Conservation (phyloP, 2,329 filamentous ascomycete species). For the Cryphonectria nitschkei region DNA sequence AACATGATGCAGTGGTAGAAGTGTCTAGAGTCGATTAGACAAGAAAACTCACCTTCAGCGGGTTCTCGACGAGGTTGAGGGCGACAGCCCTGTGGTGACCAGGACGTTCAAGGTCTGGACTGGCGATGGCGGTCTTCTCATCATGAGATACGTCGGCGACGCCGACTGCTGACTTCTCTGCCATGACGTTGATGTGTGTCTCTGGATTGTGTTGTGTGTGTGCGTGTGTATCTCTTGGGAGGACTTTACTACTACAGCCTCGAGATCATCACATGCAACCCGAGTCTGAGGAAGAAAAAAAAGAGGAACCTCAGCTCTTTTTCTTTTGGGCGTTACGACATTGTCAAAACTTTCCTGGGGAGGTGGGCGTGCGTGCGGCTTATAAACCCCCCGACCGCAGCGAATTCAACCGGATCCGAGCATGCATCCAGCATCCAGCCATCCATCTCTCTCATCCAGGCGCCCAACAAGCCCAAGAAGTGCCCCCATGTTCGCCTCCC, state of each 20-base stretch:
- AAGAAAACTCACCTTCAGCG: slow-evolving; percentile 38
- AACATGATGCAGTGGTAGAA: background rate
- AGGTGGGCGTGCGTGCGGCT: background rate
- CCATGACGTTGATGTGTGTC: background rate
- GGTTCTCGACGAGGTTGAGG: slow-evolving; percentile 41
- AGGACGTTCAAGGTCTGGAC: slow-evolving; percentile 12
- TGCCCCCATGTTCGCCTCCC: background rate
- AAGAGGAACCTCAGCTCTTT: background rate
- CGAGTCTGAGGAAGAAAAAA: background rate
- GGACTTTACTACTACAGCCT: background rate
- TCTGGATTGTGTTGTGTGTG: background rate
- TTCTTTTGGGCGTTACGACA: background rate
- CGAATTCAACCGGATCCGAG: slow-evolving; percentile 1
- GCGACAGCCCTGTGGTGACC: slow-evolving; percentile 35
- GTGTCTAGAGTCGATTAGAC: background rate
- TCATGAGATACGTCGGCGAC: slow-evolving; percentile 13
- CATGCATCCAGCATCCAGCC: background rate
- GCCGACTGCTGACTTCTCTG: slow-evolving; percentile 1
- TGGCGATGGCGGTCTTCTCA: background rate
- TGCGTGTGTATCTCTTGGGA: background rate
- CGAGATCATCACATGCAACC: background rate
- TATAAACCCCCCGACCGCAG: slow-evolving; percentile 7
- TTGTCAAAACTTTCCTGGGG: background rate
- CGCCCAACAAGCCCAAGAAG: too few relatives aligned
- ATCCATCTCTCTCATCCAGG: too few relatives aligned